phyloP scores from a whole-genome alignment of 345 rosid species.

The Salix arbutifolia region DNA sequence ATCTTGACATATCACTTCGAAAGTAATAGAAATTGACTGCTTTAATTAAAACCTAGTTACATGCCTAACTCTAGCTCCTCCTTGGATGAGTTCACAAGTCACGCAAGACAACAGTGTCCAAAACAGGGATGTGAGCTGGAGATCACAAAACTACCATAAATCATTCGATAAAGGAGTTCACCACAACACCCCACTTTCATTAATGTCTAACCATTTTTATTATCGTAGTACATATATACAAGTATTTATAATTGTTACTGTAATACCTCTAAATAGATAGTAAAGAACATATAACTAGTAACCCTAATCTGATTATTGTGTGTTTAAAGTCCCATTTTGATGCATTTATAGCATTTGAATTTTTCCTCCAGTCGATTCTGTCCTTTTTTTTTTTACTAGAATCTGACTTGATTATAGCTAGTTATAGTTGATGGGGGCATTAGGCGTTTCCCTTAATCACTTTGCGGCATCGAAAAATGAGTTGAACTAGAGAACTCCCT shows the following conservation, averaged over 20 bases:
- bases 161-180: neutral
- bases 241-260: neutral
- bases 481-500: neutral
- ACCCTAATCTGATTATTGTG: neutral
- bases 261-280: too few relatives aligned
- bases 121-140: conserved; percentile 16
- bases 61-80: neutral
- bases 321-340: neutral
- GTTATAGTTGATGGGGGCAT: too few relatives aligned
- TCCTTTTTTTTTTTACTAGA: neutral
- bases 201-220: neutral
- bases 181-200: conserved; percentile 1
- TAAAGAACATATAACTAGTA: too few relatives aligned
- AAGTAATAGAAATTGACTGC: neutral
- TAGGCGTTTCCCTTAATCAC: neutral
- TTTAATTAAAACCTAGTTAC: neutral
- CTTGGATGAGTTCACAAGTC: neutral
- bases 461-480: neutral
- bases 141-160: conserved; percentile 14
- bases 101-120: conserved; percentile 14
- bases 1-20: neutral
- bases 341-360: neutral
- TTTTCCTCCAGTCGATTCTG: neutral
- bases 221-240: neutral
- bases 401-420: neutral